These are phyloP conservation scores for Ogataea trehalophila DNA, from an alignment of 805 yeast species.

Conservation along the genomic window DNA sequence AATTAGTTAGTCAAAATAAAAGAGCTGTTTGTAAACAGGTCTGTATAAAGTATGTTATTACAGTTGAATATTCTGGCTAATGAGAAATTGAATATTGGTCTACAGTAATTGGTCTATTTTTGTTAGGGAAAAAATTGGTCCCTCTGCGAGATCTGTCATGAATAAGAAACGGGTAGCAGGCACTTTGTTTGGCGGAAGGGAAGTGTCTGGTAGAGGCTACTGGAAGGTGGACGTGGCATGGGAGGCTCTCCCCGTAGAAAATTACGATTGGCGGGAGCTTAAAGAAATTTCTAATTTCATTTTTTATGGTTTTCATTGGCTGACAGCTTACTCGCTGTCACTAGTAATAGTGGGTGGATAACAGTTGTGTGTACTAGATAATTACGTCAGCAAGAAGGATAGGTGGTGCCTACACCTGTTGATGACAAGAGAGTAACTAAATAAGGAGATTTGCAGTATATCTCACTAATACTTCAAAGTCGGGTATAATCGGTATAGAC, in stretches of 20 bases:
- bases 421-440: too few relatives aligned
- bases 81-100: slow-evolving; percentile 2
- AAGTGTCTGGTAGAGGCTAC: background rate
- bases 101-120: slow-evolving; percentile 4
- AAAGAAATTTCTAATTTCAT: slow-evolving; percentile 13
- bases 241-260: background rate
- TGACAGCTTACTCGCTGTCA: slow-evolving; percentile 3
- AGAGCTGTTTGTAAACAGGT: too few relatives aligned
- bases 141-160: background rate
- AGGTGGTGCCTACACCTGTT: too few relatives aligned
- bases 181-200: background rate
- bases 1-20: background rate
- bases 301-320: slow-evolving; percentile 23
- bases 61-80: background rate
- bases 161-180: background rate
- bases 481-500: too few relatives aligned
- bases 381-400: too few relatives aligned
- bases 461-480: too few relatives aligned
- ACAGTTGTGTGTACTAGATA: background rate
- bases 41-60: background rate
- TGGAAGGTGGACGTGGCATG: background rate
- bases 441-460: too few relatives aligned
- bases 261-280: background rate
- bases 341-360: background rate
- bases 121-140: background rate